Evolutionary conservation across 2,329 filamentous ascomycete species (phyloP).

Genomic region (Knufia fluminis): DNA sequence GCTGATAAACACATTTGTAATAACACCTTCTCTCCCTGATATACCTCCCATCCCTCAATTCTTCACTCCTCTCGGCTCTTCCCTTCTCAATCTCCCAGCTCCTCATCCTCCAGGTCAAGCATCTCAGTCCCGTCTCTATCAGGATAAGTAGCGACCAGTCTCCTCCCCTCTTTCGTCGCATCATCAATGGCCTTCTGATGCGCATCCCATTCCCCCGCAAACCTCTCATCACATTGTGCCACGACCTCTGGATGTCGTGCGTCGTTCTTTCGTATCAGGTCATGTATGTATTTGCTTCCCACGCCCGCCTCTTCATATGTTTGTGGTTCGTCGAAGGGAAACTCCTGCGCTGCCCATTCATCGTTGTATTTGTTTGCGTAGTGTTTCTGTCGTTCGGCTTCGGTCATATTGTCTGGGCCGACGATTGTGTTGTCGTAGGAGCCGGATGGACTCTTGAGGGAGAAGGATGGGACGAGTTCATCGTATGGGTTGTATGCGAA

Average conservation of each 20-base stretch:
- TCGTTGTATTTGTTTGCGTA: slow-evolving; percentile 3
- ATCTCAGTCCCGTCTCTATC: slow-evolving; percentile 9
- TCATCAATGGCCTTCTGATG: slow-evolving; percentile 6
- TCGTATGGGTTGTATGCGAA: slow-evolving; percentile 3
- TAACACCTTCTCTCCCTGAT: too few relatives aligned
- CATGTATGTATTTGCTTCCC: slow-evolving; percentile 3
- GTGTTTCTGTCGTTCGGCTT: slow-evolving; percentile 1
- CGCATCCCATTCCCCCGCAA: slow-evolving; percentile 1
- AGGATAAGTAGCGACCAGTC: slow-evolving; percentile 8
- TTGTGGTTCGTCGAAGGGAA: slow-evolving; percentile 6
- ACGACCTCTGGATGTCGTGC: neutral
- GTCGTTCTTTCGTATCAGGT: slow-evolving; percentile 7
- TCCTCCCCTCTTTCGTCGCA: neutral
- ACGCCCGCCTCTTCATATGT: slow-evolving; percentile 8
- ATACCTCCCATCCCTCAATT: too few relatives aligned
- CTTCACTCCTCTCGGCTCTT: neutral
- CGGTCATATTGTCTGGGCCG: slow-evolving; percentile 8
- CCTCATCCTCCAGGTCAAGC: slow-evolving; percentile 5
- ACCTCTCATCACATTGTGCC: neutral
- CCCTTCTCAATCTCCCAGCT: neutral
- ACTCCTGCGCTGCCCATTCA: slow-evolving; percentile 4
- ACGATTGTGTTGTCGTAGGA: slow-evolving; percentile 3
- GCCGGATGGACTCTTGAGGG: neutral
- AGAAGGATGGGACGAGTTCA: slow-evolving; percentile 6
- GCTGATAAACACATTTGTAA: too few relatives aligned